Base-by-base conservation (phyloP, 2,329 filamentous ascomycete species). In the Conoideocrella luteorostrata region DNA sequence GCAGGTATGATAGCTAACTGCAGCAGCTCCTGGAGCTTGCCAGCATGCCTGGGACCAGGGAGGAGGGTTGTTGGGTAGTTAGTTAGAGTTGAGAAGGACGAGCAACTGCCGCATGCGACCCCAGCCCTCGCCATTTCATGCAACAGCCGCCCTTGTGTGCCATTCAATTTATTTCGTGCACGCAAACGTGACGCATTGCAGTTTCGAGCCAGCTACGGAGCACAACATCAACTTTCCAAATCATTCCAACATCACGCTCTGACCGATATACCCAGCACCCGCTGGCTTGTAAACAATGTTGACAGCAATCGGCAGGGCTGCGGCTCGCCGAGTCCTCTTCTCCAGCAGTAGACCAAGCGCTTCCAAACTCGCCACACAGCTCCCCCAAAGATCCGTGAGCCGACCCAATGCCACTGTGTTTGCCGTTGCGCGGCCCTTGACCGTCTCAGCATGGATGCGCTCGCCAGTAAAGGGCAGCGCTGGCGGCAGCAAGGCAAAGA, bases 231-330 rank as follows among this genome's bases (percentile, higher is more conserved):
- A n/a, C n/a, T n/a, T n/a, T n/a, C n/a, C n/a, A n/a, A n/a, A n/a
- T n/a, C n/a, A n/a, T n/a, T n/a, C n/a, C n/a, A n/a, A n/a, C n/a
- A n/a, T n/a, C n/a, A n/a, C n/a, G n/a, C n/a, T n/a, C n/a, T n/a
- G n/a, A n/a, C n/a, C n/a, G n/a, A n/a, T n/a, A n/a, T n/a, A n/a
- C n/a, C n/a, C n/a, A n/a, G n/a, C n/a, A n/a, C n/a, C n/a, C n/a
- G n/a, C n/a, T n/a, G n/a, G n/a, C n/a, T 24, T 4, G 5, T 12
- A 35, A 35, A 53, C 47, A 45, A 74, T 74, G 70, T 56, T 73
- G 48, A 65, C 63, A 41, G 59, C 63, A 23, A 56, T 71, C 49
- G 62, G 63, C 49, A 63, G 67, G 50, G 61, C 58, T 42, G 63
- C 64, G 43, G 56, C 61, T 47, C 61, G 59, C 55, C 67, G 66